Conservation (phyloP, 2,329 filamentous ascomycete species). For the Fusarium stilboides region DNA sequence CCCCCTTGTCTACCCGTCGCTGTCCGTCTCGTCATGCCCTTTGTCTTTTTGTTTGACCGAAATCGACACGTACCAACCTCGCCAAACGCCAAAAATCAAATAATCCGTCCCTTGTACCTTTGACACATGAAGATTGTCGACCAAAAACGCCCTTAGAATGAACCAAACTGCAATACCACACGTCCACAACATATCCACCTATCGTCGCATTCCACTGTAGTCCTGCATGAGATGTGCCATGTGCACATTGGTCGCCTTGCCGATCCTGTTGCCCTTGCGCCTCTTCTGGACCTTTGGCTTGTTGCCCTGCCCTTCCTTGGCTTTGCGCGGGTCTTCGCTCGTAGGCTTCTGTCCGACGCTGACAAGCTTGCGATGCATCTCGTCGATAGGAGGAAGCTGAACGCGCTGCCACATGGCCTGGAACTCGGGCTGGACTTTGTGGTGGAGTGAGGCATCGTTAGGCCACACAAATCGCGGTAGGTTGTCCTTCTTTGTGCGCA, state of each 20-base stretch:
- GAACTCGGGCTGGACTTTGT: slow-evolving; percentile 86
- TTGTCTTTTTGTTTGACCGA: slow-evolving; percentile 27
- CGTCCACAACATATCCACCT: slow-evolving; percentile 24
- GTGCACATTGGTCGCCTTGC: slow-evolving; percentile 89
- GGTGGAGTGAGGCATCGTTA: slow-evolving; percentile 84
- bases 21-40: slow-evolving; percentile 16
- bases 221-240: slow-evolving; percentile 88
- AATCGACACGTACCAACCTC: slow-evolving; percentile 7
- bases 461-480: slow-evolving; percentile 89
- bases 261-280: slow-evolving; percentile 74
- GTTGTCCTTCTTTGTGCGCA: slow-evolving; percentile 93
- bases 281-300: slow-evolving; percentile 83
- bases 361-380: slow-evolving; percentile 82
- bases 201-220: slow-evolving; percentile 67
- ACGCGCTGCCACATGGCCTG: slow-evolving; percentile 86
- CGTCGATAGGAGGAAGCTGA: slow-evolving; percentile 80
- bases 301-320: slow-evolving; percentile 58
- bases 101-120: slow-evolving; percentile 9
- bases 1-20: slow-evolving; percentile 23
- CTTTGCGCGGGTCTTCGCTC: slow-evolving; percentile 79
- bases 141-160: slow-evolving; percentile 35
- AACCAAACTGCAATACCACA: slow-evolving; percentile 10
- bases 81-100: slow-evolving; percentile 31
- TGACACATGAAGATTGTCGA: slow-evolving; percentile 9
- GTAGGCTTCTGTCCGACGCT: slow-evolving; percentile 87